A percentile compares a stretch with the other conserved stretches of the same genome.
Evolutionary conservation across 345 rosid species (phyloP).

Genomic region (Eucalyptus brandiana): DNA sequence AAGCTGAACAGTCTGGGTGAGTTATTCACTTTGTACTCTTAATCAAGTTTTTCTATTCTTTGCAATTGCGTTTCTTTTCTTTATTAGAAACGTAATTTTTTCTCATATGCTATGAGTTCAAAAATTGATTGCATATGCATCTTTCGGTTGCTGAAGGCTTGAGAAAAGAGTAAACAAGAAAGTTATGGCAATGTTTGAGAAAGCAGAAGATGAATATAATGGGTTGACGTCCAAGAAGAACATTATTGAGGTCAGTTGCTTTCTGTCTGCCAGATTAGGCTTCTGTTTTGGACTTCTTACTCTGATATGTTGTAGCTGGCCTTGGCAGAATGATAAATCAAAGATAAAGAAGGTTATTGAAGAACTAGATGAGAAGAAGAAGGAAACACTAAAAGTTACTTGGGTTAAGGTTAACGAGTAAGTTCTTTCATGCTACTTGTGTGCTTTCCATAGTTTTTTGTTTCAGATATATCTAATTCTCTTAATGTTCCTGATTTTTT

Average conservation of each 20-base stretch:
- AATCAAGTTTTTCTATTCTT: neutral
- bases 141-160: constrained; percentile 30
- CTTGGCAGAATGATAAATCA: constrained; percentile 64
- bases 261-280: neutral
- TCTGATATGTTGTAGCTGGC: neutral
- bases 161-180: constrained; percentile 98
- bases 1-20: constrained; percentile 84
- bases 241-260: constrained; percentile 70
- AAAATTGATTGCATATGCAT: neutral
- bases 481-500: neutral
- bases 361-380: constrained; percentile 97
- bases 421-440: neutral
- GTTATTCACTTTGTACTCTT: neutral
- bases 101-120: neutral
- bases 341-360: constrained; percentile 92
- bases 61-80: neutral
- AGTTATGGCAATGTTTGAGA: constrained; percentile 98
- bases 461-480: neutral
- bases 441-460: neutral
- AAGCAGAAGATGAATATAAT: constrained; percentile 95
- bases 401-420: constrained; percentile 93
- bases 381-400: constrained; percentile 81
- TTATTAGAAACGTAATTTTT: neutral
- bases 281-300: neutral
- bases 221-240: constrained; percentile 76